Evolutionary conservation across 2,329 filamentous ascomycete genomes (phyloP).

Genomic region (Colletotrichum sp.): DNA sequence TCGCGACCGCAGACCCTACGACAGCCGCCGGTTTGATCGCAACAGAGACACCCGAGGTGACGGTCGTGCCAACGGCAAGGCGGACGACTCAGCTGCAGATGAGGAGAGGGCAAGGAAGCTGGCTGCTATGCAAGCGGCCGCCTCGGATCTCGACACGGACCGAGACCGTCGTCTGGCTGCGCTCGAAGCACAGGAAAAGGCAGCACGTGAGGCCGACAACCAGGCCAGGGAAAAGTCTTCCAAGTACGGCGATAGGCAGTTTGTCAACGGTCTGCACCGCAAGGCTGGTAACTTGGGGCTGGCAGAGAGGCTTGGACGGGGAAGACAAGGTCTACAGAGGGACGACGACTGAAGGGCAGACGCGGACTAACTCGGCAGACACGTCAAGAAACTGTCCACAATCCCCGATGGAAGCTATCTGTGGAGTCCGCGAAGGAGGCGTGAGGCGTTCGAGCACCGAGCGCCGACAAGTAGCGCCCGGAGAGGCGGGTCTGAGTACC

Average conservation of each 20-base stretch:
- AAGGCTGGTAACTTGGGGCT: slow-evolving; percentile 58
- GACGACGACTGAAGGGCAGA: slow-evolving; percentile 44
- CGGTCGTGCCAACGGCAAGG: slow-evolving; percentile 19
- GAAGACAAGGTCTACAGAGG: slow-evolving; percentile 47
- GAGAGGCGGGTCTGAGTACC: background rate
- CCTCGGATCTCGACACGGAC: slow-evolving; percentile 72
- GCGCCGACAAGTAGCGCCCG: background rate
- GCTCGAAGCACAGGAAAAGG: slow-evolving; percentile 68
- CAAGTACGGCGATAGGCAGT: slow-evolving; percentile 68
- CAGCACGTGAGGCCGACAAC: slow-evolving; percentile 71
- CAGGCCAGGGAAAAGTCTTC: slow-evolving; percentile 60
- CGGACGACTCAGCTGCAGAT: slow-evolving; percentile 39
- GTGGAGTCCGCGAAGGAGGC: background rate
- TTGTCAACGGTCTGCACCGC: slow-evolving; percentile 67
- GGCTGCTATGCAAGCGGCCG: slow-evolving; percentile 76
- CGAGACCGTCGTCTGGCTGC: slow-evolving; percentile 71
- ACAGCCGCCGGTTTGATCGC: slow-evolving; percentile 22
- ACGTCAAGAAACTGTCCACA: background rate
- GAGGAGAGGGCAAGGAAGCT: slow-evolving; percentile 70
- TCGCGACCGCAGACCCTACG: slow-evolving; percentile 24
- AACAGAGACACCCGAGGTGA: slow-evolving; percentile 18
- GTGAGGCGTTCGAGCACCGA: background rate
- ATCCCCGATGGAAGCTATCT: background rate
- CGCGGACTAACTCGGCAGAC: background rate
- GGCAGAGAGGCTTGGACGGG: slow-evolving; percentile 56